These are phyloP conservation scores for Penicillium cinerascens DNA, from an alignment of 495 filamentous ascomycete species.

Conservation along the genomic window DNA sequence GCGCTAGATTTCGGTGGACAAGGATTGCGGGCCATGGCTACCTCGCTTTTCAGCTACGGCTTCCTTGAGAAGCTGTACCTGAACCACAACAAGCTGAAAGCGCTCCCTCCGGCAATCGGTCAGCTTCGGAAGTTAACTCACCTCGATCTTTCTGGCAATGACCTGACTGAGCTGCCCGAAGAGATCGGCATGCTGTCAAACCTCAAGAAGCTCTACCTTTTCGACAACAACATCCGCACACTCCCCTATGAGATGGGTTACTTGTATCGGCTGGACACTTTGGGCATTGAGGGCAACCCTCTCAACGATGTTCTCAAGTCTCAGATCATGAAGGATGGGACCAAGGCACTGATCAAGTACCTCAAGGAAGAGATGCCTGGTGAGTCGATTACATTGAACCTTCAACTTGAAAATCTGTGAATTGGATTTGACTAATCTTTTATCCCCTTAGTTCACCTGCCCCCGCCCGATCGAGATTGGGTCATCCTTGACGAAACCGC, in stretches of 20 bases:
- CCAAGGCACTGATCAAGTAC: slow-evolving; percentile 74
- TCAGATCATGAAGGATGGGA: slow-evolving; percentile 79
- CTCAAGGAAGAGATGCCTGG: slow-evolving; percentile 80
- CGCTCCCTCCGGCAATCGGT: slow-evolving; percentile 73
- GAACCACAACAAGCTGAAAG: slow-evolving; percentile 80
- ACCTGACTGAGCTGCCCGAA: slow-evolving; percentile 74
- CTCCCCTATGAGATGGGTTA: slow-evolving; percentile 86
- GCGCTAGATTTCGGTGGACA: slow-evolving; percentile 92
- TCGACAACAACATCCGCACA: slow-evolving; percentile 80
- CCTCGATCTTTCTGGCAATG: slow-evolving; percentile 86
- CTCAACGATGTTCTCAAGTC: slow-evolving; percentile 67
- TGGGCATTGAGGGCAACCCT: slow-evolving; percentile 92
- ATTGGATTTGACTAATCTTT: slow-evolving; percentile 1
- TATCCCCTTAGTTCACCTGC: slow-evolving; percentile 43
- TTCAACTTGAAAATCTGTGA: not conserved
- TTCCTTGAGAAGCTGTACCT: slow-evolving; percentile 90
- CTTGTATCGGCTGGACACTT: slow-evolving; percentile 76
- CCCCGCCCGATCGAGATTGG: slow-evolving; percentile 72
- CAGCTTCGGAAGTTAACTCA: slow-evolving; percentile 70
- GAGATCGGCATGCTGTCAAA: slow-evolving; percentile 96
- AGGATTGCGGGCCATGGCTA: slow-evolving; percentile 75
- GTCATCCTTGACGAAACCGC: slow-evolving; percentile 60
- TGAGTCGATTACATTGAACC: slow-evolving; percentile 41
- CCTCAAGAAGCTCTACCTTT: slow-evolving; percentile 72
- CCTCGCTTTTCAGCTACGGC: slow-evolving; percentile 75